These are phyloP conservation scores for Exophiala bonariae DNA, from an alignment of 2,329 filamentous ascomycete genomes.

Conservation along the genomic window DNA sequence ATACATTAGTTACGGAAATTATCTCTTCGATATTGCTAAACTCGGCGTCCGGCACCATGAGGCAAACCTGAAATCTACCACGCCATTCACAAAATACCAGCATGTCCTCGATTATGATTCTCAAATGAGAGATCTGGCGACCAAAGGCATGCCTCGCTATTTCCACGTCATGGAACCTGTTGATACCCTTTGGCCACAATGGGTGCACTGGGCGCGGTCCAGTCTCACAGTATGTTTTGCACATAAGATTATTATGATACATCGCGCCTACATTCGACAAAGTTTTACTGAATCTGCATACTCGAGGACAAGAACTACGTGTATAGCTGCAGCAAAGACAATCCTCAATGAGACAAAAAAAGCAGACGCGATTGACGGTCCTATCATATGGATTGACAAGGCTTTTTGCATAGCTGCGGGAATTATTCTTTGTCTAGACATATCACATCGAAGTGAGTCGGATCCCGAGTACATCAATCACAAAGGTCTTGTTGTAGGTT, in stretches of 20 bases:
- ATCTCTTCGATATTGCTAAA: slow-evolving; percentile 41
- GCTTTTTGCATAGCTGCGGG: slow-evolving; percentile 40
- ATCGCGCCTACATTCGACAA: slow-evolving; percentile 39
- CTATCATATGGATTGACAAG: slow-evolving; percentile 44
- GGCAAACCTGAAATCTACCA: slow-evolving; percentile 34
- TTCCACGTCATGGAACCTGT: slow-evolving; percentile 35
- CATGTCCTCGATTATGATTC: slow-evolving; percentile 42
- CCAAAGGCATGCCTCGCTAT: slow-evolving; percentile 36
- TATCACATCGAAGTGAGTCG: slow-evolving; percentile 32
- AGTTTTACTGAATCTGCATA: slow-evolving; percentile 45
- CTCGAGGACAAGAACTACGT: slow-evolving; percentile 43
- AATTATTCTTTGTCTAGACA: slow-evolving; percentile 39
- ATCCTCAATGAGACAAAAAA: slow-evolving; percentile 40
- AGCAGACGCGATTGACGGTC: slow-evolving; percentile 35
- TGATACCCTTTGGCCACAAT: slow-evolving; percentile 40
- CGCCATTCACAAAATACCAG: slow-evolving; percentile 41
- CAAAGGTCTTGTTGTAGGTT: slow-evolving; percentile 16
- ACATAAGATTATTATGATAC: slow-evolving; percentile 49
- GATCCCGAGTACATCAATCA: slow-evolving; percentile 15
- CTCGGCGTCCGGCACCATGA: slow-evolving; percentile 38
- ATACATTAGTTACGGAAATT: slow-evolving; percentile 37
- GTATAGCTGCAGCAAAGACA: slow-evolving; percentile 39
- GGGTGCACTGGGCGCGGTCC: slow-evolving; percentile 39
- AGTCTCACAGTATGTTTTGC: slow-evolving; percentile 34
- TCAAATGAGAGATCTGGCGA: slow-evolving; percentile 35